Evolutionary conservation across 2,329 filamentous ascomycete genomes (phyloP), one percentile per base, ranked within the genome.

Genomic region (Dendrostoma leiphaemia): DNA sequence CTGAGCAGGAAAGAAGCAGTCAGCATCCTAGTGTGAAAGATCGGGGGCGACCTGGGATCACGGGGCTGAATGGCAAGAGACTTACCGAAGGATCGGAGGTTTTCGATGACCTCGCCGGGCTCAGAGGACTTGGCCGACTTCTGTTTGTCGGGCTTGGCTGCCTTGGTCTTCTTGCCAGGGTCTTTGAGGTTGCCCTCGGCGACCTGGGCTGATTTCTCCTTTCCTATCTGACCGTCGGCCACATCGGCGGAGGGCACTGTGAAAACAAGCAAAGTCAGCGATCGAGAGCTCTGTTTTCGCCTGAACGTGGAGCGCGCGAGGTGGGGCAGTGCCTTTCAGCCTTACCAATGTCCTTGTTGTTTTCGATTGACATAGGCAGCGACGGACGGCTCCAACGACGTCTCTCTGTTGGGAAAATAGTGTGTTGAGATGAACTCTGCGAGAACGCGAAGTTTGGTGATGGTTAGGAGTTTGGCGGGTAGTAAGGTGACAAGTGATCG

Each of bases 311-410:
- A 7, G 19, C 21, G 8, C 17, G 17, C 12, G 28, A 45, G 41
- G 40, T 17, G 31, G 34, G 32, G 49, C 49, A 38, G 17, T 15
- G 44, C 13, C n/a, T 28, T 45, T 53, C 37, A 23, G 40, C 81
- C 89, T 72, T 79, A 94, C 90, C 90, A 86, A 91, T 91, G 83
- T 88, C 86, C 86, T 94, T 94, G 80, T 95, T 89, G 85, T 95
- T 95, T 91, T 94, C 89, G 89, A 94, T 94, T 86, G 90, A 94
- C 90, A 94, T 94, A 92, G 67, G 69, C 65, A 79, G 78, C 78
- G 78, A 81, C 76, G 70, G 77, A 80, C 76, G 67, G 72, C 71
- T 73, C 67, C 67, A 64, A 31, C 65, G 70, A 71, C 69, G 72
- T 69, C 78, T 80, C 76, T 58, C 52, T 59, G 59, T 59, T 59